A percentile compares a stretch with the other conserved stretches of the same genome.
Evolutionary conservation across 208 protist genomes (phyloP).

Genomic region (Acanthamoeba healyi): DNA sequence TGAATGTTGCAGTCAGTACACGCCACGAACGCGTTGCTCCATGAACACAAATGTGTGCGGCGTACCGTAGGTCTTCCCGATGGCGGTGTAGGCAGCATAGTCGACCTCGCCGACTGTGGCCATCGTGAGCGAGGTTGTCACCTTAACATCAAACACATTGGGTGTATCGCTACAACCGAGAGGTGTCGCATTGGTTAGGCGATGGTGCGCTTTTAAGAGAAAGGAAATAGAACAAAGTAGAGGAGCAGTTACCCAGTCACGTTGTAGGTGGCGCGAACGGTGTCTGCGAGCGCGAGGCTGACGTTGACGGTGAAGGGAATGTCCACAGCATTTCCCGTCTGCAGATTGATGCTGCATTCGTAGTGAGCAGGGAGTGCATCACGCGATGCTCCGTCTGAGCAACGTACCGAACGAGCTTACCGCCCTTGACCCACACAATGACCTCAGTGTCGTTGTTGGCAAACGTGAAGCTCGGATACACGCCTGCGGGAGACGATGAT

Average conservation of each 20-base stretch:
- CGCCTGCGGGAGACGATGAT: conserved; percentile 30
- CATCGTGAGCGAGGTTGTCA: conserved; percentile 12
- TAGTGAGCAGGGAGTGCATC: not conserved
- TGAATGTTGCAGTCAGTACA: not conserved
- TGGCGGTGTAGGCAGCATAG: conserved; percentile 60
- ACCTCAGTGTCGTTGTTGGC: conserved; percentile 40
- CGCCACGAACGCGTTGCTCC: not conserved
- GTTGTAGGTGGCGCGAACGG: conserved; percentile 6
- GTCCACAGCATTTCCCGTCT: not conserved
- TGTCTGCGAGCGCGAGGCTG: not conserved
- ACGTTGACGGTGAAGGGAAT: conserved; percentile 16
- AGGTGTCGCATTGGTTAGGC: no score
- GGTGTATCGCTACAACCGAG: not conserved
- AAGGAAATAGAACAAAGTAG: not conserved
- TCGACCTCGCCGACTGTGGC: not conserved
- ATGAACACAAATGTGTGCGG: not conserved
- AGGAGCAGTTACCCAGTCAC: not conserved
- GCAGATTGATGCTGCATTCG: not conserved
- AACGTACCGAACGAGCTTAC: not conserved
- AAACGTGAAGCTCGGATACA: conserved; percentile 65
- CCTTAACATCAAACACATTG: not conserved
- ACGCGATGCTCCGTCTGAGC: not conserved
- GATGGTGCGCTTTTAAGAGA: no score
- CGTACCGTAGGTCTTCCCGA: conserved; percentile 33
- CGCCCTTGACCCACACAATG: conserved; percentile 58